Base-by-base conservation (phyloP, 2,329 filamentous ascomycete species). In the Xylariaceae sp. region DNA sequence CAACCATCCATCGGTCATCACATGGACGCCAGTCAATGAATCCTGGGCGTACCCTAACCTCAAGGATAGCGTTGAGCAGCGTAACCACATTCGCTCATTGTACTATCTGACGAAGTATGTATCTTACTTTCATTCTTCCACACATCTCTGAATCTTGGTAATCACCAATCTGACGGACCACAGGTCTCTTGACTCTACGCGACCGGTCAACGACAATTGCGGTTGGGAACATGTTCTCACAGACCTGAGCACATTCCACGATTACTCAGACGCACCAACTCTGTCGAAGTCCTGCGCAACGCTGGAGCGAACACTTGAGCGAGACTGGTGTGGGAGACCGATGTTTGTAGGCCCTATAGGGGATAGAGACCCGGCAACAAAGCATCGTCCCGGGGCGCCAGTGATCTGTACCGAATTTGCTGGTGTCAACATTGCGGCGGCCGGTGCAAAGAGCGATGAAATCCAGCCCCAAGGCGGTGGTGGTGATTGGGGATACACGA, bases 121-220 rank as follows among this genome's bases (percentile, higher is more conserved):
- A 23, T 30, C 8, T 30, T 15, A 18, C 3, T 13, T n/a, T 11
- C 5, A 18, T 10, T 23, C n/a, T 5, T n/a, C 41, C 1, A n/a
- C 11, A 45, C n/a, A 13, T 49, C 30, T 2, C 11, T 30, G 3
- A 34, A 44, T 44, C 10, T 37, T 51, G 54, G 3, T 37, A 13
- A 13, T 4, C 37, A 15, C n/a, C 60, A 51, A 62, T 34, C 34
- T 51, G 34, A 56, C 37, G 6, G 5, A 45, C 11, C n/a, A 2
- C 37, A 76, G 76, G 67, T 78, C 78, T 0, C 76, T 88, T 1
- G 86, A 89, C 63, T 77, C 82, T 1, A 87, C 82, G 0, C 75
- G 86, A 4, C 84, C 84, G 13, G 78, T 89, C 67, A 89, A 88
- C 67, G 86, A 88, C 70, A 88, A 89, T 71, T 88, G 86, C 64